A percentile compares a stretch with the other conserved stretches of the same genome.
Evolutionary conservation across 1,284 basidiomycete genomes (phyloP).

Genomic region (Stereum hirsutum): DNA sequence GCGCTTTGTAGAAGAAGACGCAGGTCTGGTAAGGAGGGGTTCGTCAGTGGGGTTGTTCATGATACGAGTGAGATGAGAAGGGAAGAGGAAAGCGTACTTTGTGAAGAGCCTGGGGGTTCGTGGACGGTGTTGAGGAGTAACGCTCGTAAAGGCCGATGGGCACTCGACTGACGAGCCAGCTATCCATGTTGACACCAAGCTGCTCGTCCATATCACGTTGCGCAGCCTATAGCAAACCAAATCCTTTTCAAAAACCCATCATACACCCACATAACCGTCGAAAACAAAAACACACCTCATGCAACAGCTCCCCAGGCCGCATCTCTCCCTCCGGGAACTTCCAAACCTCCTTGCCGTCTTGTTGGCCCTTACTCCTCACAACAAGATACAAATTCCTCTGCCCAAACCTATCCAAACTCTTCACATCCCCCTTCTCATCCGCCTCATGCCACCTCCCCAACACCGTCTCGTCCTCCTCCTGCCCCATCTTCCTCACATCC

Average conservation of each 20-base stretch:
- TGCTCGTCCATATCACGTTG: conserved; percentile 53
- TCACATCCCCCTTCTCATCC: conserved; percentile 53
- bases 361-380: conserved; percentile 43
- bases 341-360: conserved; percentile 57
- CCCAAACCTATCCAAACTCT: conserved; percentile 74
- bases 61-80: not conserved
- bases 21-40: conserved; percentile 15
- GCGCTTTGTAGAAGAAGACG: conserved; percentile 76
- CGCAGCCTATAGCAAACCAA: conserved; percentile 42
- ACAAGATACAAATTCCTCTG: conserved; percentile 85
- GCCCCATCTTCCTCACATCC: conserved; percentile 24
- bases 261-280: not conserved
- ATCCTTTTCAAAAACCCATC: conserved; percentile 5
- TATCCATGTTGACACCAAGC: conserved; percentile 71
- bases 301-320: conserved; percentile 55
- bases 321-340: conserved; percentile 70
- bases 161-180: conserved; percentile 71
- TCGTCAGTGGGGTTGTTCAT: not conserved
- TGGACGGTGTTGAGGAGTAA: conserved; percentile 4
- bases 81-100: conserved; percentile 12
- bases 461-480: conserved; percentile 54
- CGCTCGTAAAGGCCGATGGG: conserved; percentile 61
- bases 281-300: conserved; percentile 44
- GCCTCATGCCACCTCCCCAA: conserved; percentile 53
- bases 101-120: conserved; percentile 22